Conservation (phyloP, 2,329 filamentous ascomycete genomes). For the Trichoderma sp. region DNA sequence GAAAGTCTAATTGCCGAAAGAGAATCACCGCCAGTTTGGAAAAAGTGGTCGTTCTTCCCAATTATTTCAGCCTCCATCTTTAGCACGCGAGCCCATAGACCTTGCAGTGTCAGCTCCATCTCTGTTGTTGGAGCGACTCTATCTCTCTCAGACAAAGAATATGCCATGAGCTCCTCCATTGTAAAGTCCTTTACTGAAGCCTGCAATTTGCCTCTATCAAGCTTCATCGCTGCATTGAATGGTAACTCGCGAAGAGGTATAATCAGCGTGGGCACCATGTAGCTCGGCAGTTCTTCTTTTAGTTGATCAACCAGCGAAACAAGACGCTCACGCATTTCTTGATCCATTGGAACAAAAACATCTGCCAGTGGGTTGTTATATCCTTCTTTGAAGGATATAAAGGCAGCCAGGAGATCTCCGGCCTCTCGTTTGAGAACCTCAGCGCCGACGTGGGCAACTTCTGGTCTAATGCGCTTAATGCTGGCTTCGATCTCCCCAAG, state of each 20-base stretch:
- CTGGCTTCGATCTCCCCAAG: slow-evolving; percentile 32
- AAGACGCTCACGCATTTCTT: neutral
- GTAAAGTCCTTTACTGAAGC: neutral
- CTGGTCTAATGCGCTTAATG: neutral
- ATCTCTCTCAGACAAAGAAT: neutral
- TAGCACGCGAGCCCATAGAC: slow-evolving; percentile 1
- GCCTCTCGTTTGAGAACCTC: neutral
- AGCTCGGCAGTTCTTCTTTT: slow-evolving; percentile 28
- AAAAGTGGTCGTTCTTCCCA: slow-evolving; percentile 36
- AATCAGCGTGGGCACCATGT: slow-evolving; percentile 39
- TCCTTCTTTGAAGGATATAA: neutral
- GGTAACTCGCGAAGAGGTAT: slow-evolving; percentile 29
- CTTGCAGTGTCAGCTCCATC: neutral
- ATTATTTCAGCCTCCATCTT: neutral
- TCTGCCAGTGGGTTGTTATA: neutral
- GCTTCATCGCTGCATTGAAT: slow-evolving; percentile 24
- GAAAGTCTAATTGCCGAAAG: slow-evolving; percentile 28
- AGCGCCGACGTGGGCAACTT: neutral
- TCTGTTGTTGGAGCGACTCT: slow-evolving; percentile 22
- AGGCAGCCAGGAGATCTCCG: neutral
- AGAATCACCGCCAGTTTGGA: slow-evolving; percentile 46
- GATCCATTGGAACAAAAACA: neutral
- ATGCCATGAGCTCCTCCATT: neutral
- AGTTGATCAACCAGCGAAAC: neutral
- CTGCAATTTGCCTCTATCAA: slow-evolving; percentile 13